Evolutionary conservation across 371 early-diverging fungal genomes (phyloP), one percentile per base, ranked within the genome.

Genomic region (Mortierella sp.): DNA sequence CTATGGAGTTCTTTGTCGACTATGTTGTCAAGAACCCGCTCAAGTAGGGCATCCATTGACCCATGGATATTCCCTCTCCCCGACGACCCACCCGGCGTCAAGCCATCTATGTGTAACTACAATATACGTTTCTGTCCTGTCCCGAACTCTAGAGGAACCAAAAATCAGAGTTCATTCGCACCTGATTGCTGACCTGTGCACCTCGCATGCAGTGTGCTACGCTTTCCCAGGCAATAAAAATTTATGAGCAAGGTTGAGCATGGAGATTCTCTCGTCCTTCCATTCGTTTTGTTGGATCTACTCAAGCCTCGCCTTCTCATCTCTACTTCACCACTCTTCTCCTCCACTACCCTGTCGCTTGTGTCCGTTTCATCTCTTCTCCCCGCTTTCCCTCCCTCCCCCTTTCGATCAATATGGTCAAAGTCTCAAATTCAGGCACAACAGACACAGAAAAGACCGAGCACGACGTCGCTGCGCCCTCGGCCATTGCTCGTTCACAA

Each of bases 1-100:
- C 78, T 12, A 70, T 78, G 70, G 71, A 78, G 42, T 78, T 65
- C 67, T 78, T 78, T 67, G 71, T 70, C 9, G 64, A 66, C 21
- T 66, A 66, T 50, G 78, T 66, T 0, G 57, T 70, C 30, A 61
- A 65, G 56, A 65, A 78, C 50, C 78, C 74, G 3, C 43, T 71
- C 49, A 55, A 71, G 27, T 58, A 53, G 18, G 42, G 3, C 34
- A 34, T 34, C 7, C 34, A 10, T 34, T 4, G 34, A 34, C n/a
- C n/a, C n/a, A n/a, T n/a, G n/a, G n/a, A n/a, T n/a, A n/a, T n/a
- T n/a, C n/a, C n/a, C n/a, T n/a, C n/a, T n/a, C n/a, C n/a, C n/a
- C n/a, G n/a, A n/a, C n/a, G n/a, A n/a, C n/a, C n/a, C n/a, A n/a
- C n/a, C n/a, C n/a, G n/a, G n/a, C n/a, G n/a, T n/a, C n/a, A n/a